Evolutionary conservation across 2,329 filamentous ascomycete genomes (phyloP).

Genomic region (Calonectria fujianensis): DNA sequence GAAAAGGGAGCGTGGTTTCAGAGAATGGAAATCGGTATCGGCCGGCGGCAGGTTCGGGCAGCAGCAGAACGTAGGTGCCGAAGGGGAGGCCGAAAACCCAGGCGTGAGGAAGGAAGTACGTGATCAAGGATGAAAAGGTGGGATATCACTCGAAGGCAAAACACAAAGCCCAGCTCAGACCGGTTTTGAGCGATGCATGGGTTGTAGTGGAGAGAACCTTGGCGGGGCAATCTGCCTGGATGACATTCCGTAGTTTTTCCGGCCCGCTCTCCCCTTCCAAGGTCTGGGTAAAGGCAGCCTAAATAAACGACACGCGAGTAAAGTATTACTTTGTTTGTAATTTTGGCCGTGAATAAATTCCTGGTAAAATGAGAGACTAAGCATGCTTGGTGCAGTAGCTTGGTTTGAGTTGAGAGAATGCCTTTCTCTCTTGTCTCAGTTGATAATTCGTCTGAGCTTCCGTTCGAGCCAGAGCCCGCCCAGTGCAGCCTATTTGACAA

Average conservation of each 20-base stretch:
- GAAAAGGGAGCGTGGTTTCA: conserved; percentile 38
- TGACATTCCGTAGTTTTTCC: conserved; percentile 57
- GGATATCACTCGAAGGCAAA: conserved; percentile 55
- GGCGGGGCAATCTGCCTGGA: conserved; percentile 58
- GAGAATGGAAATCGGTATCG: conserved; percentile 30
- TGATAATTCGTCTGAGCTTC: neutral
- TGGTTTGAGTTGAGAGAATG: neutral
- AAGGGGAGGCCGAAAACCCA: conserved; percentile 40
- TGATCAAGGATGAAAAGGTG: conserved; percentile 49
- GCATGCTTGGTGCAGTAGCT: neutral
- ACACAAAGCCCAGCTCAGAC: conserved; percentile 53
- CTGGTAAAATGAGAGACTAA: too few relatives aligned
- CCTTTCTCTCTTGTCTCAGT: neutral
- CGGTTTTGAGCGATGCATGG: conserved; percentile 45
- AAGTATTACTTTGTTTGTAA: conserved; percentile 1
- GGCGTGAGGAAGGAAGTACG: conserved; percentile 41
- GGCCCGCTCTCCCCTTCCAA: conserved; percentile 43
- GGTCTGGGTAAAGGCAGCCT: conserved; percentile 15
- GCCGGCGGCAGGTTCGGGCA: conserved; percentile 37
- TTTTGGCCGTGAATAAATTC: neutral
- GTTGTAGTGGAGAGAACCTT: conserved; percentile 50
- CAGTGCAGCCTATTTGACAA: neutral
- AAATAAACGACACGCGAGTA: conserved; percentile 27
- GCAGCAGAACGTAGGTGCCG: conserved; percentile 34
- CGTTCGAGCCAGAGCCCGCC: neutral